Base-by-base conservation (phyloP, 2,329 filamentous ascomycete genomes). In the Fusarium pilosicola region DNA sequence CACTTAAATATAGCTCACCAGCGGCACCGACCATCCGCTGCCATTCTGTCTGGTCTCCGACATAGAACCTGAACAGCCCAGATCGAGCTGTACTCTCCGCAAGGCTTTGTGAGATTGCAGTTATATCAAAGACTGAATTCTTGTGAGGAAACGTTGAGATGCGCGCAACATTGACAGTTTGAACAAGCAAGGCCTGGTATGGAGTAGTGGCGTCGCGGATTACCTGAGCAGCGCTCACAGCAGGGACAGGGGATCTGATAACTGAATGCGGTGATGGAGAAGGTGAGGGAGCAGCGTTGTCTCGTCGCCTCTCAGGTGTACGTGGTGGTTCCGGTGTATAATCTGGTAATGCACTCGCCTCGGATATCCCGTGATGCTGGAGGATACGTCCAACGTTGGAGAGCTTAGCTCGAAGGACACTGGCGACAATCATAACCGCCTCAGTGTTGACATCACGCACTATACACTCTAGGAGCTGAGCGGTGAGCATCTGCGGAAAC, bases 321-420 rank as follows among this genome's bases (percentile, higher is more conserved):
- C 22, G 20, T 3, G 56, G 56, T 9, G 56, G 56, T 3, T 36
- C 42, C 5, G 18, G 24, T 3, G 3, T 11, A 24, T 20, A 9
- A 3, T 7, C 8, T 8, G 5, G 2, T 8, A 49, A 24, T 2
- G 0, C 5, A 11, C 5, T 2, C 2, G 36, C 22, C 4, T 38
- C n/a, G 0, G 14, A 38, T 49, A 59, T 49, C 1, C 32, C 56
- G 24, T 49, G 11, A 15, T 15, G 4, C 15, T 49, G 42, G 10
- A 59, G 56, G 2, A 38, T 24, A 12, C 42, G 56, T 0, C 42
- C 24, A 24, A 14, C 10, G 5, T 28, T 59, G 5, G 7, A 36
- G 7, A 5, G 11, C 20, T 49, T 59, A 14, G 42, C 30, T 20
- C 24, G 20, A 6, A 59, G 24, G 2, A 59, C 11, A 24, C 32